Conservation (phyloP, 345 rosid species). For the Citrus maxima region DNA sequence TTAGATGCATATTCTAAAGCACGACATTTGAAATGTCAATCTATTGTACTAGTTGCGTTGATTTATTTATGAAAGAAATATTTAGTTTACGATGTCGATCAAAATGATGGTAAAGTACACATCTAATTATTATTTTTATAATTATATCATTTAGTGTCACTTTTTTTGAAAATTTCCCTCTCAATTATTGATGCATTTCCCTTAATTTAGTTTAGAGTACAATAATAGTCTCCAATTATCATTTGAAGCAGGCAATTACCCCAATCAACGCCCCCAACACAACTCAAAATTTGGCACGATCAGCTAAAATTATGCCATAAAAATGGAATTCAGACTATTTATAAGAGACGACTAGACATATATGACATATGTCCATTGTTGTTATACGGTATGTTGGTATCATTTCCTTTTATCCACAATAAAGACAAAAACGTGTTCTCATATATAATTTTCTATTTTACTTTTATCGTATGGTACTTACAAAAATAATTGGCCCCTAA, state of each 20-base stretch:
- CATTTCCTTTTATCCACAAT: neutral
- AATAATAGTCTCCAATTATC: neutral
- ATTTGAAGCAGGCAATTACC: neutral
- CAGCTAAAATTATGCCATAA: neutral
- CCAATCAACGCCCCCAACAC: neutral
- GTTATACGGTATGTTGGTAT: no score
- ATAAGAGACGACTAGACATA: neutral
- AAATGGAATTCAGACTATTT: no score
- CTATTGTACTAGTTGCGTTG: no score
- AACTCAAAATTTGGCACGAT: neutral
- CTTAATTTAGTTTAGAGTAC: neutral
- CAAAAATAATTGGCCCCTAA: neutral
- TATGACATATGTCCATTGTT: no score
- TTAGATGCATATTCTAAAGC: no score
- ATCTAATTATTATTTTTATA: no score
- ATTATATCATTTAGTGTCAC: no score
- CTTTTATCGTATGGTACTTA: neutral
- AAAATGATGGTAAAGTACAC: no score
- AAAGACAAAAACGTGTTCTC: neutral
- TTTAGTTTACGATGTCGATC: no score
- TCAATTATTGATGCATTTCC: neutral
- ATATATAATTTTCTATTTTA: neutral
- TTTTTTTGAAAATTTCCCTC: neutral
- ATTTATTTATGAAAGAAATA: no score
- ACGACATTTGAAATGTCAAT: no score